phyloP scores from a whole-genome alignment of 352 stramenopile genomes.

The Phytophthora pluvialis region DNA sequence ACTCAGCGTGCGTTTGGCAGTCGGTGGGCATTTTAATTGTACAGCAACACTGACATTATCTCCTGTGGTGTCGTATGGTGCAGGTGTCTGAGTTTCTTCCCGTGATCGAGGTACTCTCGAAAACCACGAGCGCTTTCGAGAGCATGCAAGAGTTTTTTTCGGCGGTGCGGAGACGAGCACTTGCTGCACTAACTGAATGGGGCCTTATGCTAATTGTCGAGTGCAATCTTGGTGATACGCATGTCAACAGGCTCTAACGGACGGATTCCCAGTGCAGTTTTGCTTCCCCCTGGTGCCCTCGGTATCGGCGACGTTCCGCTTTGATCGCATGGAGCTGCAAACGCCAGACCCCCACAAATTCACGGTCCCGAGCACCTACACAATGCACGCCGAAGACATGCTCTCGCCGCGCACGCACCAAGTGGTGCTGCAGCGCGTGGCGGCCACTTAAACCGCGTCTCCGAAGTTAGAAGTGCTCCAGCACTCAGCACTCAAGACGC shows the following conservation, averaged over 20 bases:
- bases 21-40: not conserved
- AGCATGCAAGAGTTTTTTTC: slow-evolving; percentile 68
- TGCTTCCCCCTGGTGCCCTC: slow-evolving; percentile 72
- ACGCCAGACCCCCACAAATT: slow-evolving; percentile 44
- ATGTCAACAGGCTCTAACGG: slow-evolving; percentile 39
- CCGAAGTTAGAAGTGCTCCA: slow-evolving; percentile 1
- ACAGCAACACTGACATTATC: slow-evolving; percentile 1
- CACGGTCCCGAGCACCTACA: slow-evolving; percentile 43
- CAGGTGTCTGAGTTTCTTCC: slow-evolving; percentile 68
- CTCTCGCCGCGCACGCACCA: slow-evolving; percentile 64
- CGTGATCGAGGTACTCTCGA: slow-evolving; percentile 72
- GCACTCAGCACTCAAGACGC: not conserved
- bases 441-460: slow-evolving; percentile 37
- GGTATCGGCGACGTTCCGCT: slow-evolving; percentile 66
- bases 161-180: slow-evolving; percentile 39
- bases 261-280: slow-evolving; percentile 78
- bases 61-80: not conserved
- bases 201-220: slow-evolving; percentile 7
- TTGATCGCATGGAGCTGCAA: slow-evolving; percentile 52
- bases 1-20: slow-evolving; percentile 44
- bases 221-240: not conserved
- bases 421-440: slow-evolving; percentile 64
- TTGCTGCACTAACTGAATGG: not conserved
- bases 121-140: slow-evolving; percentile 69
- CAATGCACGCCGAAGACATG: slow-evolving; percentile 45